Conservation (phyloP, 495 filamentous ascomycete genomes). For the Penicillium macrosclerotiorum region DNA sequence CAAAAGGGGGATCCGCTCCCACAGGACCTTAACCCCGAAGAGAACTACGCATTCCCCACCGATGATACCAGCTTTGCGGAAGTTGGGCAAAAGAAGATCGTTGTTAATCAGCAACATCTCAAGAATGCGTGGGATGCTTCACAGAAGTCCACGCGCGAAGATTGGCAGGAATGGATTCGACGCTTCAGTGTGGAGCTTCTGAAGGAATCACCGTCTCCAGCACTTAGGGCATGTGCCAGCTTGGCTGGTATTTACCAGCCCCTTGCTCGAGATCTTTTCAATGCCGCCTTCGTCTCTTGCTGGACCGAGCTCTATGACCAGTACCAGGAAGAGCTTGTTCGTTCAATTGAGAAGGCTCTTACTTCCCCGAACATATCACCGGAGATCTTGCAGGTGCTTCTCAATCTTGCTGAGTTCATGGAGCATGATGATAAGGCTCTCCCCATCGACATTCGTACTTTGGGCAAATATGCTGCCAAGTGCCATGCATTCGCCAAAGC, state of each 20-base stretch:
- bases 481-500: constrained; percentile 98
- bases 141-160: constrained; percentile 91
- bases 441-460: constrained; percentile 90
- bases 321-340: constrained; percentile 91
- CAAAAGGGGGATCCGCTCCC: constrained; percentile 91
- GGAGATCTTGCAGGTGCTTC: constrained; percentile 87
- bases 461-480: constrained; percentile 89
- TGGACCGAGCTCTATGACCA: constrained; percentile 97
- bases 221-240: constrained; percentile 86
- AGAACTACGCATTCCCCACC: constrained; percentile 71
- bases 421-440: constrained; percentile 98
- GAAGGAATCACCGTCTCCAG: constrained; percentile 93
- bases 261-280: constrained; percentile 90
- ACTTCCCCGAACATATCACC: constrained; percentile 90
- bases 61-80: constrained; percentile 80
- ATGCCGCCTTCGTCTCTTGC: constrained; percentile 96
- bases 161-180: constrained; percentile 99
- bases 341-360: constrained; percentile 91
- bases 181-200: constrained; percentile 93
- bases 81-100: constrained; percentile 86
- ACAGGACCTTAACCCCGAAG: constrained; percentile 88
- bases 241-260: constrained; percentile 89
- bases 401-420: constrained; percentile 99
- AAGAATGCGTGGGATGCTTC: constrained; percentile 97
- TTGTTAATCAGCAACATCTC: constrained; percentile 94